phyloP scores from a whole-genome alignment of 2,329 filamentous ascomycete genomes.

The Karstenula rhodostoma region DNA sequence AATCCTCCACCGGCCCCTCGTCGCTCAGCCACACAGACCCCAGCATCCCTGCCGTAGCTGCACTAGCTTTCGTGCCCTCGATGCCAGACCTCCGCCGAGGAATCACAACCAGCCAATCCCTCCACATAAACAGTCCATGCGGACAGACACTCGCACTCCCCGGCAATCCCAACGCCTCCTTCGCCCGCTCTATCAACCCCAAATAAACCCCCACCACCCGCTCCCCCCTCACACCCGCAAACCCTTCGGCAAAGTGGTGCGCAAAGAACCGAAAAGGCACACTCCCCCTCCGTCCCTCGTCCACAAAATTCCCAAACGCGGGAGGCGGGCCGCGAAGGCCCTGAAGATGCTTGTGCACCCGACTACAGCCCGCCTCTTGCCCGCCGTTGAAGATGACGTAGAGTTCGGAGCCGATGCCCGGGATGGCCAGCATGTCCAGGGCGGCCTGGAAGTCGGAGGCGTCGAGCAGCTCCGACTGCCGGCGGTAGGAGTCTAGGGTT shows the following conservation, averaged over 20 bases:
- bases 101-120: constrained; percentile 58
- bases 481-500: constrained; percentile 56
- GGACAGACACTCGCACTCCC: constrained; percentile 44
- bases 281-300: constrained; percentile 21
- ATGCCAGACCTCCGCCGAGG: constrained; percentile 52
- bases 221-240: constrained; percentile 13
- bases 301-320: constrained; percentile 38
- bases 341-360: constrained; percentile 62
- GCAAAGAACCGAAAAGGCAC: constrained; percentile 51
- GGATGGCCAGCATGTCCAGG: constrained; percentile 45
- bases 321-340: constrained; percentile 47
- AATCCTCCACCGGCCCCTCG: constrained; percentile 47
- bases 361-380: constrained; percentile 54
- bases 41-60: constrained; percentile 59
- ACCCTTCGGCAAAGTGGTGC: constrained; percentile 35
- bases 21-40: constrained; percentile 53
- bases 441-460: constrained; percentile 53
- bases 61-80: constrained; percentile 43
- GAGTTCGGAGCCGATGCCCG: background rate
- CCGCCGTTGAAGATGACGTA: constrained; percentile 60
- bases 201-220: constrained; percentile 30
- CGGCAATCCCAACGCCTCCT: constrained; percentile 17
- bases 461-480: constrained; percentile 56
- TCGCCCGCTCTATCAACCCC: constrained; percentile 27
- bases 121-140: constrained; percentile 58